These are phyloP conservation scores for Salix viminalis DNA, from an alignment of 345 rosid genomes.

Conservation along the genomic window DNA sequence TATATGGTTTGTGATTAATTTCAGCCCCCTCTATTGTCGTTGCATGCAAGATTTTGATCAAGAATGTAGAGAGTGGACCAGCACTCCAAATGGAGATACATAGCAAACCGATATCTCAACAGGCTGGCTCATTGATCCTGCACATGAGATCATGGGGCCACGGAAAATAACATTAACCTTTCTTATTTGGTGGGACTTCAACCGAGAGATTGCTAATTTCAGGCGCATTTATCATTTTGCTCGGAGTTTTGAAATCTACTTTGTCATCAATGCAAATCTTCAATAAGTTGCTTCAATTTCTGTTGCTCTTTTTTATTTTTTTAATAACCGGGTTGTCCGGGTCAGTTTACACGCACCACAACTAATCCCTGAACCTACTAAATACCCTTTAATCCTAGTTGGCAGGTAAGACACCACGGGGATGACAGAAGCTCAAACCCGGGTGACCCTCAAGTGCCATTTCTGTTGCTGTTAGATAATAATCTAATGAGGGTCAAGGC, in stretches of 20 bases:
- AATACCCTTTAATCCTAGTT: no score
- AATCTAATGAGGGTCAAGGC: neutral
- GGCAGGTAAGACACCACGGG: no score
- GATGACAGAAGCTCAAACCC: no score
- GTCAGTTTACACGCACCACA: no score
- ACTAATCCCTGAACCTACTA: no score
- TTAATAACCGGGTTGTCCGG: no score
- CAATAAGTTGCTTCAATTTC: no score
- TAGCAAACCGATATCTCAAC: slow-evolving; percentile 11
- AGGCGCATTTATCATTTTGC: neutral
- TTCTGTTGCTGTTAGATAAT: neutral
- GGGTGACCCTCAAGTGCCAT: no score
- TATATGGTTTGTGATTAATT: slow-evolving; percentile 17
- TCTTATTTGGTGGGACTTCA: neutral
- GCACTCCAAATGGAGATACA: neutral
- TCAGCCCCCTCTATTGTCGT: neutral
- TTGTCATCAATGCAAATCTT: neutral
- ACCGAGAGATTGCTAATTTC: neutral
- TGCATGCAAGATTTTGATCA: slow-evolving; percentile 6
- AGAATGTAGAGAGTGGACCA: slow-evolving; percentile 3
- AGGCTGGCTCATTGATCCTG: slow-evolving; percentile 3
- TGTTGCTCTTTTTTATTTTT: neutral
- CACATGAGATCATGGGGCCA: slow-evolving; percentile 13
- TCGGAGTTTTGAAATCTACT: no score
- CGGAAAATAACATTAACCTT: neutral